Evolutionary conservation across 2,329 filamentous ascomycete species (phyloP).

Genomic region (Fusarium sp.): DNA sequence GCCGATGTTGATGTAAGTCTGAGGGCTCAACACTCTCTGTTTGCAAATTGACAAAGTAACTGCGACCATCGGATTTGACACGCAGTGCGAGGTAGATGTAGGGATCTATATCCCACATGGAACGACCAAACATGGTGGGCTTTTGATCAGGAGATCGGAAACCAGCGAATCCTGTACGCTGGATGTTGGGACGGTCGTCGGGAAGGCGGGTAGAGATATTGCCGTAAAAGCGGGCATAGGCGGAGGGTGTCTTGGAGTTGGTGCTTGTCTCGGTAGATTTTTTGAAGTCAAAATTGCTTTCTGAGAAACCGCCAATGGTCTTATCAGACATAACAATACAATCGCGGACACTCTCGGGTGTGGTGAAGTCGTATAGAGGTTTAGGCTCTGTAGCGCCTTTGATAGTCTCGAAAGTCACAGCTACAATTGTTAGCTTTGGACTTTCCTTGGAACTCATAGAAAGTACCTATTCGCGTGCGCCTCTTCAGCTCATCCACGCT

Average conservation of each 20-base stretch:
- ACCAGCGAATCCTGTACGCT: constrained; percentile 87
- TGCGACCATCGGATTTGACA: constrained; percentile 88
- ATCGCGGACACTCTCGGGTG: constrained; percentile 58
- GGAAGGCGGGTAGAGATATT: constrained; percentile 89
- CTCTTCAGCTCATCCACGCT: constrained; percentile 72
- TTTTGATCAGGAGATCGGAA: constrained; percentile 85
- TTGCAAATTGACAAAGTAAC: constrained; percentile 96
- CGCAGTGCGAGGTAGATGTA: constrained; percentile 89
- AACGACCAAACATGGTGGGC: constrained; percentile 84
- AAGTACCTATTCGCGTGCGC: constrained; percentile 65
- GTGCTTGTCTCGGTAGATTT: constrained; percentile 2
- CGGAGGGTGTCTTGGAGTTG: constrained; percentile 34
- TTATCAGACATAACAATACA: constrained; percentile 87
- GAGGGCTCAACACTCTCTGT: constrained; percentile 93
- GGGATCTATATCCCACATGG: constrained; percentile 89
- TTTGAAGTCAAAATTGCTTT: constrained; percentile 76
- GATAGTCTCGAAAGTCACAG: constrained; percentile 76
- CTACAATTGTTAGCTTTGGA: constrained; percentile 55
- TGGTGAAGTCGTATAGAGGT: constrained; percentile 73
- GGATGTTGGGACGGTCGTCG: constrained; percentile 75
- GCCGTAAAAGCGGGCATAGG: constrained; percentile 86
- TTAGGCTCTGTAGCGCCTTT: constrained; percentile 73
- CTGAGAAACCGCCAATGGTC: constrained; percentile 88
- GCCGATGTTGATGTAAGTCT: constrained; percentile 94
- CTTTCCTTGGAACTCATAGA: fast-evolving